Conservation (phyloP, 2,329 filamentous ascomycete genomes). For the Endocalyx cinctus region DNA sequence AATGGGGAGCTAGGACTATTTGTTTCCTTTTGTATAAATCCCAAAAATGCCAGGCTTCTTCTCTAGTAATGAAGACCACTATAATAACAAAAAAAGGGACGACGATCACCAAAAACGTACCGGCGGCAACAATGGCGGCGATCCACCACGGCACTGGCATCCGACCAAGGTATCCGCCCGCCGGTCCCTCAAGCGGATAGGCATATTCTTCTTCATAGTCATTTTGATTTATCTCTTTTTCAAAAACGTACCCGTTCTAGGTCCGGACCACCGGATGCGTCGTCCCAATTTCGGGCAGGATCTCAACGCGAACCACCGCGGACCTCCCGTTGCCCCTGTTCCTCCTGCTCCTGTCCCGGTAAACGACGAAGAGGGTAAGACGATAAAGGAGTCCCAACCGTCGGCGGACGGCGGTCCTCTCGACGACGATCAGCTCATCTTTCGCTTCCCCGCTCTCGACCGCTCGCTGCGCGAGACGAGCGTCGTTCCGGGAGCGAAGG, state of each 20-base stretch:
- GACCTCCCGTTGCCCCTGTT: background rate
- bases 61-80: slow-evolving; percentile 50
- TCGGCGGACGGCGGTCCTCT: slow-evolving; percentile 7
- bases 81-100: slow-evolving; percentile 56
- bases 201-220: slow-evolving; percentile 40
- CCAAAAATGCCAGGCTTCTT: slow-evolving; percentile 46
- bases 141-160: slow-evolving; percentile 35
- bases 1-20: no score
- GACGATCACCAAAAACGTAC: slow-evolving; percentile 52
- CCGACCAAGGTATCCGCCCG: slow-evolving; percentile 42
- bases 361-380: background rate
- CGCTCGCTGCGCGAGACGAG: slow-evolving; percentile 57
- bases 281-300: slow-evolving; percentile 36
- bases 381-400: no score
- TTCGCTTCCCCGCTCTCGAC: slow-evolving; percentile 64
- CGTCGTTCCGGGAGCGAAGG: slow-evolving; percentile 45
- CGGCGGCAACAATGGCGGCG: slow-evolving; percentile 23
- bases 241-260: slow-evolving; percentile 53
- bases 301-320: no score
- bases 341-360: no score
- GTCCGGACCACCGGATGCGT: slow-evolving; percentile 32
- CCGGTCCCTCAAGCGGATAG: slow-evolving; percentile 49
- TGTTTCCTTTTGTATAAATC: no score
- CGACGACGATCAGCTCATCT: slow-evolving; percentile 61
- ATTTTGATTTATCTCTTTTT: slow-evolving; percentile 59